These are phyloP conservation scores for Penicillium coprophilum DNA, from an alignment of 495 filamentous ascomycete genomes.

Conservation along the genomic window DNA sequence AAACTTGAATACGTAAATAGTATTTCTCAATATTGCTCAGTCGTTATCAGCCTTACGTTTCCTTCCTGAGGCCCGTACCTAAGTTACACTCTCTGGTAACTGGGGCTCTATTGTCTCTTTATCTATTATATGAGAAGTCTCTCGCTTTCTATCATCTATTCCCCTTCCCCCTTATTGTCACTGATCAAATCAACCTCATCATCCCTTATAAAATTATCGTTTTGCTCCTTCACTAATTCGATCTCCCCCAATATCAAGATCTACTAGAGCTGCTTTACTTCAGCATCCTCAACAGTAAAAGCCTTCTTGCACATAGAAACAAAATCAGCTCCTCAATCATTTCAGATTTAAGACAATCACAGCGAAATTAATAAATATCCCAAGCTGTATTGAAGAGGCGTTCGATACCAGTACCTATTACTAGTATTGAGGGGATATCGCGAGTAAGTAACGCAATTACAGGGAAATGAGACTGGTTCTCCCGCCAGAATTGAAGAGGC, in stretches of 20 bases:
- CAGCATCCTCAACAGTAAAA: neutral
- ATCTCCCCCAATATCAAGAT: neutral
- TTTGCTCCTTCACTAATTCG: neutral
- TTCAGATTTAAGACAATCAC: neutral
- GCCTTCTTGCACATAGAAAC: slow-evolving; percentile 3
- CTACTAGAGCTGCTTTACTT: neutral
- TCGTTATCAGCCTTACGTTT: neutral
- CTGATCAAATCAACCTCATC: neutral
- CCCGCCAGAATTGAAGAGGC: neutral
- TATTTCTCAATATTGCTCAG: neutral
- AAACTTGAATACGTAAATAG: neutral
- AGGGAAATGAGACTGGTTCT: neutral
- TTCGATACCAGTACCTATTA: neutral
- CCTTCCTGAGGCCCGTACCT: neutral
- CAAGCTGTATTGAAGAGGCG: slow-evolving; percentile 1
- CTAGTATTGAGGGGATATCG: neutral
- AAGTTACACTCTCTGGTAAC: neutral
- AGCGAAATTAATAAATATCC: slow-evolving; percentile 1
- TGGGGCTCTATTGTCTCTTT: neutral
- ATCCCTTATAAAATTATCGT: neutral
- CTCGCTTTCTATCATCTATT: neutral
- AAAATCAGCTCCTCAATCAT: slow-evolving; percentile 2
- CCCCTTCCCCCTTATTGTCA: neutral
- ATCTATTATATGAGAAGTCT: slow-evolving; percentile 2
- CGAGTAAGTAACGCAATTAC: neutral